Base-by-base conservation (phyloP, 2,329 filamentous ascomycete species). In the Macroventuria anomochaeta region DNA sequence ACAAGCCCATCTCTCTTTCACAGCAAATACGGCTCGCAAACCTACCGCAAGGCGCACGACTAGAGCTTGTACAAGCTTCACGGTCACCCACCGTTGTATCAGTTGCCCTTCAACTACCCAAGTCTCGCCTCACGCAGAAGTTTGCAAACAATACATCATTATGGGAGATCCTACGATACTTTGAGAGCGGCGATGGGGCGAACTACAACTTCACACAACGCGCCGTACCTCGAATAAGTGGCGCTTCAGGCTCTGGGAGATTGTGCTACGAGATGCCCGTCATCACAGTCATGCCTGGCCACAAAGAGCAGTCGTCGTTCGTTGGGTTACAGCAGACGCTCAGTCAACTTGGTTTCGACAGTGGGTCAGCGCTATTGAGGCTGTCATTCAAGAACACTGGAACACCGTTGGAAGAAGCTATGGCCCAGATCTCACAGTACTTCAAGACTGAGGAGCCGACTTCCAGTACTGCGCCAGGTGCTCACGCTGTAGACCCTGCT, bases 161-260 rank as follows among this genome's bases (percentile, higher is more conserved):
- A 75, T 99, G 95, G 95, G 85, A 91, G 63, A 81, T 97, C 23
- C 73, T 99, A 51, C 88, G 95, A 55, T 91, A 95, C 70, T 96
- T 97, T 62, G 95, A 99, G 76, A 88, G 88, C 59, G 65, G 59
- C 3, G 39, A 68, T 42, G 66, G 62, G 13, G 43, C 63, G 39
- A 71, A 85, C 80, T 73, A 79, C 57, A 97, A 97, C 72, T 85
- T 99, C 63, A 97, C 95, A 0, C 91, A 88, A 12, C 83, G 93
- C 56, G 91, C 88, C 2, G 81, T 89, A n/a, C 88, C 91, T 0
- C 81, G 85, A 56, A 83, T 82, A 13, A 84, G 81, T 5, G 73
- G 72, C 20, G 72, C 80, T 5, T 81, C 80, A 12, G 85, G 88
- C 26, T 70, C 78, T 18, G 93, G 93, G 5, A 86, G 93, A 71